phyloP scores from a whole-genome alignment of 208 protist genomes.

The Crithidia sp. region DNA sequence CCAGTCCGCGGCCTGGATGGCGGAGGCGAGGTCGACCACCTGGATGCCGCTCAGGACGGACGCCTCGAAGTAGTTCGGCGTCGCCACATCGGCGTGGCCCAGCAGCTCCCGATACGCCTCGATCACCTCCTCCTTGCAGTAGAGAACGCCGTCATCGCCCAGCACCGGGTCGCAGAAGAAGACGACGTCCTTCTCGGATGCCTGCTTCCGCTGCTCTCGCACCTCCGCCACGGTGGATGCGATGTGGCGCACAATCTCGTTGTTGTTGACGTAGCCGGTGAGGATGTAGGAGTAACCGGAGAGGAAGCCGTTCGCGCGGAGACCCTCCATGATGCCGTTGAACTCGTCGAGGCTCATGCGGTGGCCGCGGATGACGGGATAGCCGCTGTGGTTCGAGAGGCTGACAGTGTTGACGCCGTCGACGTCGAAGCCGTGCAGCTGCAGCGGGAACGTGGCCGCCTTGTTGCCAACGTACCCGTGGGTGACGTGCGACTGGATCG shows the following conservation, averaged over 20 bases:
- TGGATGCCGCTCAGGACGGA: slow-evolving; percentile 70
- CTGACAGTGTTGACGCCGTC: slow-evolving; percentile 95
- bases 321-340: slow-evolving; percentile 73
- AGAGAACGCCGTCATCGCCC: slow-evolving; percentile 94
- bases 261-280: slow-evolving; percentile 95
- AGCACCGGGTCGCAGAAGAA: slow-evolving; percentile 96
- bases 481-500: slow-evolving; percentile 95
- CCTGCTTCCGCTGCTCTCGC: slow-evolving; percentile 51
- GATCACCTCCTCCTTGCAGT: slow-evolving; percentile 93
- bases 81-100: slow-evolving; percentile 76
- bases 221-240: slow-evolving; percentile 67
- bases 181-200: slow-evolving; percentile 28
- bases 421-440: slow-evolving; percentile 95
- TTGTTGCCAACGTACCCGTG: slow-evolving; percentile 98
- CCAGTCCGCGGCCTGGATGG: slow-evolving; percentile 70
- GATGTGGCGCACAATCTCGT: slow-evolving; percentile 75
- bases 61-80: slow-evolving; percentile 96
- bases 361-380: slow-evolving; percentile 90
- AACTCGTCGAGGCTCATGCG: slow-evolving; percentile 86
- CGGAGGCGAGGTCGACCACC: slow-evolving; percentile 63
- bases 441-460: slow-evolving; percentile 93
- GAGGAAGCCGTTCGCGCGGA: slow-evolving; percentile 89
- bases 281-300: slow-evolving; percentile 88
- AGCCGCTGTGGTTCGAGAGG: slow-evolving; percentile 96
- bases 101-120: slow-evolving; percentile 90